phyloP scores from a whole-genome alignment of 306 rosid genomes.

The Acmispon strigosus region DNA sequence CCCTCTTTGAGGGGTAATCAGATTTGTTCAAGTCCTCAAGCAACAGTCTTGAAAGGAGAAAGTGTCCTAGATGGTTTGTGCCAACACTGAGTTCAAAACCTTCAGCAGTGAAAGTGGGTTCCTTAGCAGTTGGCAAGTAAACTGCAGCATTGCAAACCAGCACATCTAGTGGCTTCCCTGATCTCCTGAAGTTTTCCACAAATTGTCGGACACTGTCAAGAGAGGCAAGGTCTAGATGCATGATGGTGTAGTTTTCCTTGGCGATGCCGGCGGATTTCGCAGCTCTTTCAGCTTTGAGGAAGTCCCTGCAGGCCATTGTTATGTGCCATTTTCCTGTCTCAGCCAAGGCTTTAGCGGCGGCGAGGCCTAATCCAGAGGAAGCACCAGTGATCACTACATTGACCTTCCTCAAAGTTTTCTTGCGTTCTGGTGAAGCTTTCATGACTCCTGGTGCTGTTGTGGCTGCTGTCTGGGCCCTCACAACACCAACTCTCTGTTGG shows the following conservation, averaged over 20 bases:
- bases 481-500: conserved; percentile 29
- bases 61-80: conserved; percentile 85
- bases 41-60: conserved; percentile 72
- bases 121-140: conserved; percentile 75
- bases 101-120: conserved; percentile 76
- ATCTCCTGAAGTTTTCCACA: conserved; percentile 57
- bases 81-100: conserved; percentile 93
- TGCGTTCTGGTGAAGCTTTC: conserved; percentile 50
- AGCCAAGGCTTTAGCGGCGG: conserved; percentile 82
- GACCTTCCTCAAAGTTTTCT: conserved; percentile 79
- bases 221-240: conserved; percentile 86
- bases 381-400: conserved; percentile 82
- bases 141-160: conserved; percentile 91
- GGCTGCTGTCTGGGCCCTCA: conserved; percentile 52
- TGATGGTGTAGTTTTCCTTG: conserved; percentile 66
- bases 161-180: conserved; percentile 68
- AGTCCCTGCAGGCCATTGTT: conserved; percentile 93
- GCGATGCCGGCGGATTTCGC: conserved; percentile 76
- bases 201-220: conserved; percentile 79
- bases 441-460: conserved; percentile 45
- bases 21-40: conserved; percentile 70
- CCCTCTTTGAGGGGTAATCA: conserved; percentile 70
- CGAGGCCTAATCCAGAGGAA: conserved; percentile 82
- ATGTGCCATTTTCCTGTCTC: conserved; percentile 90
- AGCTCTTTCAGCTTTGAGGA: conserved; percentile 86